Evolutionary conservation across 129 eudicot species (phyloP), one percentile per base, ranked within the genome.

Genomic region (Pseudognaphalium luteoalbum): DNA sequence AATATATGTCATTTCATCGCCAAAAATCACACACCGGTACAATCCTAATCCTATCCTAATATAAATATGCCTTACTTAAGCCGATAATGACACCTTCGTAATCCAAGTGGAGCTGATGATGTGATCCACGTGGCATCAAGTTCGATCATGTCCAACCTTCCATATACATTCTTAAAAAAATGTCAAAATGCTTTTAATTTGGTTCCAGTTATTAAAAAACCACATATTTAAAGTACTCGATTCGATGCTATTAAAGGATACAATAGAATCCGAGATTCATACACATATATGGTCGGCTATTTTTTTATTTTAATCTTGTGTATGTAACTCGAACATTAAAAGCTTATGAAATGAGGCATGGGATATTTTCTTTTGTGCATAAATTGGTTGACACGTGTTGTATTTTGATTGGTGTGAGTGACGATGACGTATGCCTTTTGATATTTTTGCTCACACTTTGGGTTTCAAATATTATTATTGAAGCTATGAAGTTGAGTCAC

Each of bases 101-200:
- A 28, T 51, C 21, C 74, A 73, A 81, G 82, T 80, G 79, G 87
- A 66, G 73, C 64, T 50, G 72, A 71, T 76, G 80, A 84, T 84
- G 87, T 82, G 85, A 80, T 80, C 82, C 68, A 72, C 22, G 75
- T 80, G 79, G 76, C 69, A 75, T 75, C 76, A 69, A 37, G 58
- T 70, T 44, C 52, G 17, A 44, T 74, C 67, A 76, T 81, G 81
- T 39, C 77, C 81, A 70, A 51, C 28, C 68, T 56, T 39, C 68
- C 73, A 70, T 51, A 76, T 75, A 76, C 77, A 76, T 61, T 81
- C 76, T 81, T 75, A 44, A 58, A 16, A 52, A 28, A 52, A 57
- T 73, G 72, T 72, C 62, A 80, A 59, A 52, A 12, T 44, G 16
- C 17, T 3, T 44, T 11, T 0, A n/a, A n/a, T 44, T 44, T 44